These are phyloP conservation scores for Suillus weaverae DNA, from an alignment of 768 basidiomycete species.

Conservation along the genomic window DNA sequence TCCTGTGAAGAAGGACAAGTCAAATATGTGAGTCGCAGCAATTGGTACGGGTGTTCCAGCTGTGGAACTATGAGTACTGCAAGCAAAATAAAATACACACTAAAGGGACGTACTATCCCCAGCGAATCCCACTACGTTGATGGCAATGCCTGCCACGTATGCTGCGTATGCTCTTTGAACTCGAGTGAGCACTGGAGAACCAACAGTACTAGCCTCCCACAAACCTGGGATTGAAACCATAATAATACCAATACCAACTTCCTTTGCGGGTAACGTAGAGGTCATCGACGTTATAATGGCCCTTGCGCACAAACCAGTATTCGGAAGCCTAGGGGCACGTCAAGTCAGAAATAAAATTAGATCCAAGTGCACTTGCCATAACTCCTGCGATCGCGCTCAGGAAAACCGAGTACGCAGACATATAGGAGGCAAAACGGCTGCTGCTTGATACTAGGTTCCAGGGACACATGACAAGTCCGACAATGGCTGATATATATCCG, in stretches of 20 bases:
- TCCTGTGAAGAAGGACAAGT: slow-evolving; percentile 78
- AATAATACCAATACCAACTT: slow-evolving; percentile 72
- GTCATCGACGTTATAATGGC: slow-evolving; percentile 63
- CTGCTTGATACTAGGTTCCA: slow-evolving; percentile 70
- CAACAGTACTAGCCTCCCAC: neutral
- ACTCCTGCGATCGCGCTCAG: slow-evolving; percentile 77
- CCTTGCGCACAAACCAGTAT: slow-evolving; percentile 67
- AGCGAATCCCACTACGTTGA: slow-evolving; percentile 78
- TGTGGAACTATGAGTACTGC: slow-evolving; percentile 15
- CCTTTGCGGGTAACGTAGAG: slow-evolving; percentile 55
- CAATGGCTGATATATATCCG: slow-evolving; percentile 71
- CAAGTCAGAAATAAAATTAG: too few relatives aligned
- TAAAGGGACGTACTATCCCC: slow-evolving; percentile 51
- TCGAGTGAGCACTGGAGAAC: neutral
- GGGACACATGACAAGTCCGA: slow-evolving; percentile 69
- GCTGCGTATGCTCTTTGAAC: slow-evolving; percentile 52
- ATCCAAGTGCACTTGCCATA: slow-evolving; percentile 42
- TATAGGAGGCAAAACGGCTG: slow-evolving; percentile 73
- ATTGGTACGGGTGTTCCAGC: slow-evolving; percentile 59
- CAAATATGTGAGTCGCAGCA: slow-evolving; percentile 66
- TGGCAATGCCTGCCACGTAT: slow-evolving; percentile 67
- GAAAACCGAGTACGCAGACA: slow-evolving; percentile 77
- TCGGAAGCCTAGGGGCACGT: slow-evolving; percentile 55
- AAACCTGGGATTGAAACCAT: slow-evolving; percentile 67
- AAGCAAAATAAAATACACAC: neutral